Percentiles rank a stretch among this genome's conserved stretches.
Evolutionary conservation across 331 rosid genomes (phyloP).

Genomic region (Stylosanthes scabra): DNA sequence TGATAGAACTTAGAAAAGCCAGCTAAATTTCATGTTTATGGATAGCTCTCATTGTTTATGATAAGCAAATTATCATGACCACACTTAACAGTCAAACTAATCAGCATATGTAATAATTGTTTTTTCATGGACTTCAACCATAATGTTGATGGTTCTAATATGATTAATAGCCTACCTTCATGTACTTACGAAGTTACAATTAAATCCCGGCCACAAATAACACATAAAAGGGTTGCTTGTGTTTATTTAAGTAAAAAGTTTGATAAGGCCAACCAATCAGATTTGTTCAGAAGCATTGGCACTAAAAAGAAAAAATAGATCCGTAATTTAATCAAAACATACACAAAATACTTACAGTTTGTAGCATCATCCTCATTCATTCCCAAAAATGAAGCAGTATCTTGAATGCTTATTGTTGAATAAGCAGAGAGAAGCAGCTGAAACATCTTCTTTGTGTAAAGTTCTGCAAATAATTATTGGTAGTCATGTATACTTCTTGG

Average conservation of each 20-base stretch:
- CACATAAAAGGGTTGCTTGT: neutral
- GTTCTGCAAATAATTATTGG: constrained; percentile 46
- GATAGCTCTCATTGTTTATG: neutral
- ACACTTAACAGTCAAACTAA: constrained; percentile 12
- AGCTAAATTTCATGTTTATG: constrained; percentile 1
- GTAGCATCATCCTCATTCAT: constrained; percentile 73
- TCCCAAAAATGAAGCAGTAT: constrained; percentile 74
- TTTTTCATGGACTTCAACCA: neutral
- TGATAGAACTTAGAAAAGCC: constrained; percentile 22
- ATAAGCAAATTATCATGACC: neutral
- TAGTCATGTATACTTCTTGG: neutral
- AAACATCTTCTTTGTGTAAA: constrained; percentile 54
- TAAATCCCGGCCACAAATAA: constrained; percentile 11
- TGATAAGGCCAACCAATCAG: neutral
- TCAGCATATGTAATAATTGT: neutral
- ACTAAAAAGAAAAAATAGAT: constrained; percentile 1
- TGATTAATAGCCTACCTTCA: neutral
- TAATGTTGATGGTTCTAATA: constrained; percentile 6
- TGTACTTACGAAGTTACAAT: neutral
- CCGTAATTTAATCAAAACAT: constrained; percentile 9
- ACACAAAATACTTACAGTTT: constrained; percentile 62
- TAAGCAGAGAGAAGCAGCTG: constrained; percentile 80
- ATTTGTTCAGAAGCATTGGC: constrained; percentile 20
- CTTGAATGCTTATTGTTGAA: constrained; percentile 79
- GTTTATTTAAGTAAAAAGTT: neutral